Evolutionary conservation across 345 rosid genomes (phyloP), one percentile per base, ranked within the genome.

Genomic region (Erysimum cheiranthoides): DNA sequence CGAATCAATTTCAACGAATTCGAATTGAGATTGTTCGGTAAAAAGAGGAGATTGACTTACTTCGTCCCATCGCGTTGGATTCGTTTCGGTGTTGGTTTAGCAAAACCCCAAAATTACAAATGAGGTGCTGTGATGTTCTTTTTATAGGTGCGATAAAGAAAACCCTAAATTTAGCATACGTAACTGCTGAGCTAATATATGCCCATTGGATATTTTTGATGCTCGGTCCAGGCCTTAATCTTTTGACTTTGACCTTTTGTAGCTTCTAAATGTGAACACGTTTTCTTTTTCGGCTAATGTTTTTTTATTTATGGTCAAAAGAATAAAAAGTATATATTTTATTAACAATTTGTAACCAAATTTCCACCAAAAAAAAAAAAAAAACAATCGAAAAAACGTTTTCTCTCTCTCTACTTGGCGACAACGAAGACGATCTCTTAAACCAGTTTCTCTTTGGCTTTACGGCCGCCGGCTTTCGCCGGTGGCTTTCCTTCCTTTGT

Each of bases 161-260:
- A 66, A 58, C 73, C 73, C 73, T 66, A 66, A 36, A 38, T 14
- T 66, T 12, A 47, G 61, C 59, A 2, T 30, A 74, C 73, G 73
- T 74, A 58, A 74, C 16, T 66, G 66, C 50, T 74, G 4, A 66
- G 31, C 65, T 54, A 54, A 64, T 62, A 53, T 39, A n/a, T 49
- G 78, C 78, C 78, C 78, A 74, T 74, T 74, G 50, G 78, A 13
- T 17, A 36, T 61, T 40, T 66, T 47, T 28, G 11, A 34, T 64
- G 2, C 31, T 52, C 10, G 52, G 46, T 63, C 42, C 32, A 63
- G 70, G 70, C 77, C 53, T 35, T n/a, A 39, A n/a, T 65, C 7
- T 65, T n/a, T 65, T 64, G 71, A 73, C 77, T 73, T 50, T 73
- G 71, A 56, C 54, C 21, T n/a, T n/a, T 38, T 5, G 7, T 36